Percentiles rank a stretch among this genome's conserved stretches.
Evolutionary conservation across 1,139 yeast species (phyloP).

Genomic region (Taiozyma sp.): DNA sequence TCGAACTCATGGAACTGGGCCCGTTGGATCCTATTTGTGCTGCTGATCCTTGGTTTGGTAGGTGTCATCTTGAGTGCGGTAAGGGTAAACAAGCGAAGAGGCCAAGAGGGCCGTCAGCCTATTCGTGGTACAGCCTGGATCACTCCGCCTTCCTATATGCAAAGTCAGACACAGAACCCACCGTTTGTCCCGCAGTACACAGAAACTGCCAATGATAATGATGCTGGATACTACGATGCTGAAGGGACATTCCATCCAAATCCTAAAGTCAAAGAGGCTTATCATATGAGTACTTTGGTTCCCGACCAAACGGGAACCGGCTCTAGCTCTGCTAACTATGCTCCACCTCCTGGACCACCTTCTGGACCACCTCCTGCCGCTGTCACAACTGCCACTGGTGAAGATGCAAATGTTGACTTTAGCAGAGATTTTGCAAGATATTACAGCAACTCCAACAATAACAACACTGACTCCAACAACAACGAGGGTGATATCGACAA

Average conservation of each 20-base stretch:
- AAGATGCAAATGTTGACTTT: slow-evolving; percentile 9
- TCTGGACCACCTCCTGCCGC: slow-evolving; percentile 9
- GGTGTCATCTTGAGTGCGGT: slow-evolving; percentile 48
- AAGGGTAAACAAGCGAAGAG: slow-evolving; percentile 54
- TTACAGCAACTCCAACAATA: slow-evolving; percentile 9
- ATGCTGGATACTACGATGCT: slow-evolving; percentile 76
- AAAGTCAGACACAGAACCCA: slow-evolving; percentile 39
- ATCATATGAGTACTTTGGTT: slow-evolving; percentile 15
- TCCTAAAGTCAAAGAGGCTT: slow-evolving; percentile 14
- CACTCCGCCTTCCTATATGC: slow-evolving; percentile 83
- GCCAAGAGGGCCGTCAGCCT: slow-evolving; percentile 59
- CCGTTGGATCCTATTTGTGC: slow-evolving; percentile 46
- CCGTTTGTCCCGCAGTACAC: slow-evolving; percentile 63
- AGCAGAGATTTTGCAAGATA: slow-evolving; percentile 20
- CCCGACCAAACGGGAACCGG: slow-evolving; percentile 21
- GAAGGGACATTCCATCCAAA: slow-evolving; percentile 49
- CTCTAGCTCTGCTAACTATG: not conserved
- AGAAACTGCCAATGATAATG: slow-evolving; percentile 58
- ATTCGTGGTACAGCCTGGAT: slow-evolving; percentile 84
- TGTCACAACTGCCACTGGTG: slow-evolving; percentile 7
- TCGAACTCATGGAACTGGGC: slow-evolving; percentile 22
- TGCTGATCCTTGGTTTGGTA: slow-evolving; percentile 39
- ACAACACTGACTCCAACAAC: not conserved
- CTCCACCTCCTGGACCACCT: slow-evolving; percentile 7
- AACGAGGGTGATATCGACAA: not conserved